Evolutionary conservation across 306 rosid species (phyloP), one percentile per base, ranked within the genome.

Genomic region (Rubus idaeus): DNA sequence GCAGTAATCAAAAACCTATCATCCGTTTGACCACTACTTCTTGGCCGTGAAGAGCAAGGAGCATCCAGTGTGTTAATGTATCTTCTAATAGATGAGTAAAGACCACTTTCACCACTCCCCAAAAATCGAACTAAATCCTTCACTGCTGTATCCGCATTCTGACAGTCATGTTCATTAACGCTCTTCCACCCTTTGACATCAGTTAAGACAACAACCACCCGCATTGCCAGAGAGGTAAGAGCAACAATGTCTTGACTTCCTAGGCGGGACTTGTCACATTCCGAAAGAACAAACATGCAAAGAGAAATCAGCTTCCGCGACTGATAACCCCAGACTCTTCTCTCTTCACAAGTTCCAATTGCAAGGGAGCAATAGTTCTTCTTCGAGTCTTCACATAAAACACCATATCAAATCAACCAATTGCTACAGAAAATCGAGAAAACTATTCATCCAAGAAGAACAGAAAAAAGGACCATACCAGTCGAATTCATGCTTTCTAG

Each of bases 121-220:
- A 84, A 77, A 71, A 86, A 95, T 62, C 81, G 83, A 79, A 90
- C 83, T 84, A 95, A 92, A 79, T 83, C 82, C 85, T 82, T 82
- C 81, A 87, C 88, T 16, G 93, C 96, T 64, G 73, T 44, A 69
- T 86, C 92, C 45, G 89, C 95, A 80, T 86, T 86, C 75, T 39
- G 71, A 51, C 26, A 62, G 47, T 76, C 87, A 76, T 60, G 68
- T 58, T 80, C 90, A 30, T 86, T 57, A 78, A 90, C 68, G 79
- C 83, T 77, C 84, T 90, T 89, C 97, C 98, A 95, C 77, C 91
- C 95, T 82, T 87, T 88, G 66, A 75, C 49, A 83, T 95, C 98
- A 61, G 96, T 95, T 79, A 95, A 84, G 83, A 84, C 87, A 75
- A 95, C 92, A 82, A 89, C 86, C 69, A 95, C 77, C 58, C 90